phyloP scores from a whole-genome alignment of 108 stramenopile genomes.

The Poteriospumella lacustris region DNA sequence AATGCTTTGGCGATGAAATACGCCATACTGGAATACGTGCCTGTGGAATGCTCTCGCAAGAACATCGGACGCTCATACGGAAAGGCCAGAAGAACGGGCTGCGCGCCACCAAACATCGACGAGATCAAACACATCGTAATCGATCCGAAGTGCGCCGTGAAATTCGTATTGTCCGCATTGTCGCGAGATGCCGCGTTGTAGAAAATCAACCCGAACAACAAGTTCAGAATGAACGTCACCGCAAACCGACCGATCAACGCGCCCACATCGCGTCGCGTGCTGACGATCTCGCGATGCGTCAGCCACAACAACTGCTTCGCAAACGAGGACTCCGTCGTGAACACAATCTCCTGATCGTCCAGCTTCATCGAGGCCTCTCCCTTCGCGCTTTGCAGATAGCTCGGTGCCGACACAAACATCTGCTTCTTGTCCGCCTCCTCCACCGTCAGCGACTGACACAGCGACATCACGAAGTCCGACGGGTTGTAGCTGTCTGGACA shows the following conservation, averaged over 20 bases:
- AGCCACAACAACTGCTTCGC: background rate
- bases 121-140: background rate
- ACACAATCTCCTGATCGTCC: background rate
- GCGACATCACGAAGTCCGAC: background rate
- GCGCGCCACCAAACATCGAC: conserved; percentile 70
- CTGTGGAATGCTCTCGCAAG: conserved; percentile 73
- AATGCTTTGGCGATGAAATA: background rate
- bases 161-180: background rate
- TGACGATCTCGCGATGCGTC: background rate
- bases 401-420: background rate
- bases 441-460: background rate
- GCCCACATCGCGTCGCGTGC: background rate
- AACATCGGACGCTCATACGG: conserved; percentile 79
- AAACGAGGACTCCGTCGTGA: background rate
- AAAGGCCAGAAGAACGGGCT: conserved; percentile 64
- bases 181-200: background rate
- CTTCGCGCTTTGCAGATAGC: too few species aligned
- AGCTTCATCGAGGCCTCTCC: too few species aligned
- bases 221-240: background rate
- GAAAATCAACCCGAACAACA: conserved; percentile 1
- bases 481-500: conserved; percentile 2
- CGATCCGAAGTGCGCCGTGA: background rate
- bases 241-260: background rate
- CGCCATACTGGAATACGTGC: conserved; percentile 47
- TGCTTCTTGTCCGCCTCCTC: background rate